Conservation (phyloP, 2,329 filamentous ascomycete genomes). For the Xylaria arbuscula region DNA sequence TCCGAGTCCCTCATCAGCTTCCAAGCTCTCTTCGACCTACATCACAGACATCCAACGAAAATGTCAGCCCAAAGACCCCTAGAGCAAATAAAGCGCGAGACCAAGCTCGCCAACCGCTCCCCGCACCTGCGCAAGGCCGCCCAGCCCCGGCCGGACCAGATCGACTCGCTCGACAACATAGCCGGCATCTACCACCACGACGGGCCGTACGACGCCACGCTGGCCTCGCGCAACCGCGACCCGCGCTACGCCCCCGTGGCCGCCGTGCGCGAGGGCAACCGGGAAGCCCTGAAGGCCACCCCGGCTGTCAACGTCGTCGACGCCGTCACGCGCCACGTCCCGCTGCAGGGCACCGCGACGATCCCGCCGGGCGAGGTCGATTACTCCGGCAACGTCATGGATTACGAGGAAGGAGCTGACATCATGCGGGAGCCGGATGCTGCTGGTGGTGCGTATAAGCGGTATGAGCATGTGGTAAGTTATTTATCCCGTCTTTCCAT, state of each 20-base stretch:
- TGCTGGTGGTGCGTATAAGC: slow-evolving; percentile 78
- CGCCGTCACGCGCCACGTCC: slow-evolving; percentile 76
- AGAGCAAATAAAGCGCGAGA: slow-evolving; percentile 72
- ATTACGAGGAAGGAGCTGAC: slow-evolving; percentile 88
- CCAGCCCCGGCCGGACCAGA: slow-evolving; percentile 77
- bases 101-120: slow-evolving; percentile 72
- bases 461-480: slow-evolving; percentile 79
- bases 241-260: slow-evolving; percentile 75
- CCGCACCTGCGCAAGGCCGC: slow-evolving; percentile 74
- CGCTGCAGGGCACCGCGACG: slow-evolving; percentile 81
- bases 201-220: slow-evolving; percentile 88
- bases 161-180: slow-evolving; percentile 80
- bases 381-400: slow-evolving; percentile 72
- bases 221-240: slow-evolving; percentile 77
- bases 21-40: not conserved
- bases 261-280: slow-evolving; percentile 78
- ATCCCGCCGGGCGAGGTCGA: slow-evolving; percentile 81
- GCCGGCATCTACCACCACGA: slow-evolving; percentile 84
- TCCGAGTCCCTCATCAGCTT: not conserved
- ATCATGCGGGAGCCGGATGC: slow-evolving; percentile 80
- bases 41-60: not conserved
- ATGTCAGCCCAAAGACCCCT: slow-evolving; percentile 70
- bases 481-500: not conserved
- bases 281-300: slow-evolving; percentile 82
- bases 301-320: slow-evolving; percentile 82